A percentile compares a stretch with the other conserved stretches of the same genome.
Conservation (phyloP, 108 stramenopile genomes). For the Skeletonema marinoi region DNA sequence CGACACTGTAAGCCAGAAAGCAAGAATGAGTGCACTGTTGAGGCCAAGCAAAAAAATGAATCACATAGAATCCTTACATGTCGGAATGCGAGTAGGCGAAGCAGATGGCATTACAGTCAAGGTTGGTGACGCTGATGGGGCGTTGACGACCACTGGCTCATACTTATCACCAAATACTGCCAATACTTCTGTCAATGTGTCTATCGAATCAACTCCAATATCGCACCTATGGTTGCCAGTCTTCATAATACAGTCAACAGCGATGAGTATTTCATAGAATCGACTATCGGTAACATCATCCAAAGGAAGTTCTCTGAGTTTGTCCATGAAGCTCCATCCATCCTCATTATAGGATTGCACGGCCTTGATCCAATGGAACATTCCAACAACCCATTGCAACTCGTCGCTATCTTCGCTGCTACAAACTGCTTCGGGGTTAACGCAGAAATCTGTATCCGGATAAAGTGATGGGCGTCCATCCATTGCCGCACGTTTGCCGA, state of each 20-base stretch:
- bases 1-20: not conserved
- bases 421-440: slow-evolving; percentile 38
- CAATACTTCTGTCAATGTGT: slow-evolving; percentile 10
- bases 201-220: slow-evolving; percentile 7
- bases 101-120: slow-evolving; percentile 13
- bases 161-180: not conserved
- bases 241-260: slow-evolving; percentile 35
- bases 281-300: not conserved
- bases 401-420: slow-evolving; percentile 19
- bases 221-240: slow-evolving; percentile 30
- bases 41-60: not conserved
- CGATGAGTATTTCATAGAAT: not conserved
- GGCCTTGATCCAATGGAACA: slow-evolving; percentile 48
- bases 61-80: slow-evolving; percentile 5
- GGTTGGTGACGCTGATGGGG: slow-evolving; percentile 19
- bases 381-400: slow-evolving; percentile 32
- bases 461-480: slow-evolving; percentile 19
- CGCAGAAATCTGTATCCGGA: slow-evolving; percentile 42
- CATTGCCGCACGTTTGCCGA: slow-evolving; percentile 23
- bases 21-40: not conserved
- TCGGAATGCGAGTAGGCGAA: slow-evolving; percentile 12
- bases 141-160: not conserved
- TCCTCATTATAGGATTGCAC: slow-evolving; percentile 41
- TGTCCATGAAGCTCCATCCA: slow-evolving; percentile 30
- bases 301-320: not conserved